Evolutionary conservation across 306 rosid genomes (phyloP), one percentile per base, ranked within the genome.

Genomic region (Ceratonia siliqua): DNA sequence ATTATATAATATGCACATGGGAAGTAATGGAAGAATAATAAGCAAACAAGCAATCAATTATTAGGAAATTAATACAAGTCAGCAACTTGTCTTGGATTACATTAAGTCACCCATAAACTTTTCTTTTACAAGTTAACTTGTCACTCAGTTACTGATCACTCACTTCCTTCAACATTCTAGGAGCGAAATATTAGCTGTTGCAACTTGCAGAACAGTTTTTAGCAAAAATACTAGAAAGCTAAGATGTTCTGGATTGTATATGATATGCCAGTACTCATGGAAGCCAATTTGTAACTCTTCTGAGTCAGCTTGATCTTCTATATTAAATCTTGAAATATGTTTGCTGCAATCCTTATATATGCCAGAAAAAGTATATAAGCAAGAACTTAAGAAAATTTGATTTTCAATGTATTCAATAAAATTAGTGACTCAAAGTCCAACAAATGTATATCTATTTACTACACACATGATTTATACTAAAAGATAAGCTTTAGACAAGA

Each of bases 211-310:
- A 49, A 62, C 35, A 48, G 3, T 55, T 59, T 48, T 24, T 35
- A 9, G 20, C 41, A 41, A 39, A 43, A 53, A 50, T 41, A 59
- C 41, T n/a, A 17, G 14, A 70, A 75, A 57, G 68, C 33, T 56
- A 56, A 48, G 63, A 64, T 62, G n/a, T 72, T 52, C 32, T 48
- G 22, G 22, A 56, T 32, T 25, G 7, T 35, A 35, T 18, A 50
- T 10, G 20, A 53, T 59, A 75, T 59, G 13, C 41, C 22, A 57
- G 35, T 69, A 33, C 46, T 38, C 67, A 78, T 30, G 72, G 33
- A 55, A 63, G 32, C 54, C 38, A 70, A 71, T 67, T 49, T 41
- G 25, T 66, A 75, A 70, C 64, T 41, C 49, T 59, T 62, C 41
- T 33, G 27, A 46, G 36, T 30, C 78, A 69, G 35, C 54, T 74